Base-by-base conservation (phyloP, 192 early-diverging fungal genomes). In the Gryganskiella cystojenkinii region DNA sequence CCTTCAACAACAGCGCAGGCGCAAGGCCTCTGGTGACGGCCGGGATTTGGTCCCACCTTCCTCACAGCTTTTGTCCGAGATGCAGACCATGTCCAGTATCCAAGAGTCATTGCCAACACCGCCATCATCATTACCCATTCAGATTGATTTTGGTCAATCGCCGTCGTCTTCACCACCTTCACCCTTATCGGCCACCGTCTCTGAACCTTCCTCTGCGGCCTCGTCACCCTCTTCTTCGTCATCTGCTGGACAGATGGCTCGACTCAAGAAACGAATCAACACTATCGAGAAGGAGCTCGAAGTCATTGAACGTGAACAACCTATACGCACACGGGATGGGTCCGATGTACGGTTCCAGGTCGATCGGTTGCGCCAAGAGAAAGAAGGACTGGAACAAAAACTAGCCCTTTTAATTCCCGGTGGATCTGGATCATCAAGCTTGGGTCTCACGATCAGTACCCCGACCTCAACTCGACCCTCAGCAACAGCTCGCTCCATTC, bases 11-110 rank as follows among this genome's bases (percentile, higher is more conserved):
- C 66, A 51, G 33, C 57, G 69, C 24, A 43, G 69, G n/a, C 47
- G 69, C 5, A 71, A 62, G 45, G n/a, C 60, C 31, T 71, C 69
- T 14, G 60, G 59, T n/a, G n/a, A 13, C 40, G 34, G 61, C 24
- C 54, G 46, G 25, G 70, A 71, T 10, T 61, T 71, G n/a, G 52
- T 74, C 7, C 56, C 42, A n/a, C 71, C 71, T 19, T 66, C 57
- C 15, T 25, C 61, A 15, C 70, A 63, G 31, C 33, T 71, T 30
- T 37, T 71, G 5, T n/a, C 43, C 5, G 70, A 71, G 7, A 42
- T 17, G 10, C 28, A 6, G 9, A 17, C 28, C 14, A 17, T 57
- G 13, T 44, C 24, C 11, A 20, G 52, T n/a, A n/a, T n/a, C 33
- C 60, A 71, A 4, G 53, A 63, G 9, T 71, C 70, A 7, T 30